These are phyloP conservation scores for Zygosaccharomyces bisporus DNA, from an alignment of 805 yeast genomes.

Conservation along the genomic window DNA sequence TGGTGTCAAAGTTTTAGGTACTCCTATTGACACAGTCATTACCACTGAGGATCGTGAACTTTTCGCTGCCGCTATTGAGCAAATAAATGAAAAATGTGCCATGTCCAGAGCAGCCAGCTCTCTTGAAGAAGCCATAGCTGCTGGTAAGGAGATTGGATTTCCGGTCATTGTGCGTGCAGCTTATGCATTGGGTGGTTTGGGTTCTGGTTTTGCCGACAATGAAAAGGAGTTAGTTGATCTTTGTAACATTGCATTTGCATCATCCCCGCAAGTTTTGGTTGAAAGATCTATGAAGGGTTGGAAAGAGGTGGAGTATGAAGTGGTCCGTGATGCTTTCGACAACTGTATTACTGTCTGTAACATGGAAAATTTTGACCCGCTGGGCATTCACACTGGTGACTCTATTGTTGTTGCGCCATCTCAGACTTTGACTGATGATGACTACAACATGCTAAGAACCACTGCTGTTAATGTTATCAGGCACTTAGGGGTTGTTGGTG, in stretches of 20 bases:
- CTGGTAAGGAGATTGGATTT: conserved; percentile 83
- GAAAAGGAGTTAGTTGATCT: conserved; percentile 76
- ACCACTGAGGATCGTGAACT: conserved; percentile 98
- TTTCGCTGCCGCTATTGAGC: conserved; percentile 91
- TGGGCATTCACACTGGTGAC: conserved; percentile 98
- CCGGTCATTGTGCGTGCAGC: conserved; percentile 98
- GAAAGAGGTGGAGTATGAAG: conserved; percentile 98
- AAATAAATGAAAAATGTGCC: conserved; percentile 94
- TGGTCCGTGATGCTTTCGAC: conserved; percentile 94
- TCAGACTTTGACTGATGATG: conserved; percentile 94
- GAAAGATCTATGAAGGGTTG: conserved; percentile 98
- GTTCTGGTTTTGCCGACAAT: conserved; percentile 95
- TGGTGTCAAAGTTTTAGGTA: conserved; percentile 91
- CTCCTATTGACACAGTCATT: conserved; percentile 91
- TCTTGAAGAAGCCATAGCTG: conserved; percentile 76
- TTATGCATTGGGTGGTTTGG: conserved; percentile 94
- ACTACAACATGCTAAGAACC: conserved; percentile 95
- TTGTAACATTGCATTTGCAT: conserved; percentile 88
- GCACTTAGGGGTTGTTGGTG: conserved; percentile 98
- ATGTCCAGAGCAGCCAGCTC: conserved; percentile 79
- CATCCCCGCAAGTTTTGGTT: conserved; percentile 92
- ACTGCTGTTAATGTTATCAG: conserved; percentile 96
- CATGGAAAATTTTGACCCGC: conserved; percentile 98
- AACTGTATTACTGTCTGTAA: conserved; percentile 99
- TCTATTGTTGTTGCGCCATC: conserved; percentile 99